Evolutionary conservation across 768 basidiomycete genomes (phyloP).

Genomic region (Hypholoma fasciculare): DNA sequence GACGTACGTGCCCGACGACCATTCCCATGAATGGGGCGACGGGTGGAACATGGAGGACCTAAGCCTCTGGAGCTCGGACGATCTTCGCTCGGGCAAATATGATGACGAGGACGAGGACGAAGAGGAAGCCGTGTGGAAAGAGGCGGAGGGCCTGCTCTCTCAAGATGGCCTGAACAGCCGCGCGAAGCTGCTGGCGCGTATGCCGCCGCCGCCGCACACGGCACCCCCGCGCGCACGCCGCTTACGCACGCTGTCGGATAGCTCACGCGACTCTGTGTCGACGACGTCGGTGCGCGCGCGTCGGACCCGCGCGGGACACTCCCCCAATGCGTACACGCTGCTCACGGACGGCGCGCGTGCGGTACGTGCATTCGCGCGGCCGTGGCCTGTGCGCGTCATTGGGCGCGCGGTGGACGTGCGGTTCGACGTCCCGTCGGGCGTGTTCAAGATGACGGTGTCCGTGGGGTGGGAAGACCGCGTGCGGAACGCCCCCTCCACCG

Average conservation of each 20-base stretch:
- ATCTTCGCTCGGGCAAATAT: conserved; percentile 37
- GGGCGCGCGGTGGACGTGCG: conserved; percentile 65
- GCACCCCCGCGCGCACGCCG: background rate
- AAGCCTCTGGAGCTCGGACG: conserved; percentile 83
- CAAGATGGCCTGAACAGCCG: conserved; percentile 32
- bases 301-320: conserved; percentile 12
- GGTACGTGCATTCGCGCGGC: conserved; percentile 79
- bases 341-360: conserved; percentile 87
- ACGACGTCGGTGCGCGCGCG: background rate
- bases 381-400: conserved; percentile 76
- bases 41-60: conserved; percentile 97
- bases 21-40: conserved; percentile 88
- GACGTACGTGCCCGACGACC: conserved; percentile 81
- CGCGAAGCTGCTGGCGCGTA: conserved; percentile 30
- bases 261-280: background rate
- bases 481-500: background rate
- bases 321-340: conserved; percentile 64
- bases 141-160: conserved; percentile 8
- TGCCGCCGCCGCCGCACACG: background rate
- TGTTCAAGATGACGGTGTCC: conserved; percentile 66
- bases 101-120: conserved; percentile 16
- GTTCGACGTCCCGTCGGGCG: conserved; percentile 74
- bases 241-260: background rate
- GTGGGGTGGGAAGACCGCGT: conserved; percentile 62
- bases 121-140: conserved; percentile 1